phyloP scores from a whole-genome alignment of 768 basidiomycete species.

The Hydnomerulius pinastri region DNA sequence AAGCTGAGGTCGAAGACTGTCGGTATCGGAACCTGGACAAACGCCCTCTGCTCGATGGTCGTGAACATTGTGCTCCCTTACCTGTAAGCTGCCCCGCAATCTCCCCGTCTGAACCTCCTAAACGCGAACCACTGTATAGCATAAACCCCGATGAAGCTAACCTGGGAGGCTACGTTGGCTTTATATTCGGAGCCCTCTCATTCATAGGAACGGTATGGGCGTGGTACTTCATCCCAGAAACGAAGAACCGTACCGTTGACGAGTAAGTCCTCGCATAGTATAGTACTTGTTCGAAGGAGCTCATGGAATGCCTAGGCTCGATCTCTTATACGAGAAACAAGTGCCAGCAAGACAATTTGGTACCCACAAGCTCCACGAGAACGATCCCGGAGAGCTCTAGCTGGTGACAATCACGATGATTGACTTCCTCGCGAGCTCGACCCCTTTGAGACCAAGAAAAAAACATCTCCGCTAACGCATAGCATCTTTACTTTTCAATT shows the following conservation, averaged over 20 bases:
- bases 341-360: constrained; percentile 31
- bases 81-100: constrained; percentile 21
- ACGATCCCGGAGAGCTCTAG: neutral
- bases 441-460: no score
- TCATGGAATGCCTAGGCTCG: constrained; percentile 19
- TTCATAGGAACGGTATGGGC: constrained; percentile 24
- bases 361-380: constrained; percentile 15
- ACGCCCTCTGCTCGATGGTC: constrained; percentile 27
- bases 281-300: neutral
- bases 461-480: no score
- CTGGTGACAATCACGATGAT: no score
- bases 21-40: constrained; percentile 25
- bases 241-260: constrained; percentile 28
- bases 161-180: constrained; percentile 29
- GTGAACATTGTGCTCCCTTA: constrained; percentile 28
- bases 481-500: no score
- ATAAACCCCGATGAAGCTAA: constrained; percentile 29
- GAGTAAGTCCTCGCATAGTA: constrained; percentile 22
- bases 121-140: constrained; percentile 4
- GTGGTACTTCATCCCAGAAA: constrained; percentile 30
- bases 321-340: constrained; percentile 31
- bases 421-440: no score
- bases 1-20: constrained; percentile 33
- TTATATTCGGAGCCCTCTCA: constrained; percentile 28
- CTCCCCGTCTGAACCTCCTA: neutral